Evolutionary conservation across 805 yeast genomes (phyloP).

Genomic region (Ogataea methylovora): DNA sequence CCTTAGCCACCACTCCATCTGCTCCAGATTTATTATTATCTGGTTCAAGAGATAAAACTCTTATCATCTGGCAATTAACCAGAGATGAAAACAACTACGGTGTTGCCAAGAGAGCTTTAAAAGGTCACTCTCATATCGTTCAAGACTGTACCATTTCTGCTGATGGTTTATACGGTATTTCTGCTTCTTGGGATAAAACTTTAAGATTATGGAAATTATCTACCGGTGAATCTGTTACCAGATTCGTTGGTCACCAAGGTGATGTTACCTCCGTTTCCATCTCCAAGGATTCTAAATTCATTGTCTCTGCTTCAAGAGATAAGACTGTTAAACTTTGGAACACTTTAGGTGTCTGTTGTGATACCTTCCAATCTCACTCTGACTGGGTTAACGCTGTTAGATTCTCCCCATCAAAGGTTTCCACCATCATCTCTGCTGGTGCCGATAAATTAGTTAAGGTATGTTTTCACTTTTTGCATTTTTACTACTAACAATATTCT

Average conservation of each 20-base stretch:
- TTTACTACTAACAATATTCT: not conserved
- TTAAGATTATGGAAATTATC: slow-evolving; percentile 97
- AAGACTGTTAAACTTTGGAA: slow-evolving; percentile 99
- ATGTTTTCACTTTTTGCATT: slow-evolving; percentile 39
- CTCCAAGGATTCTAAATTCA: slow-evolving; percentile 93
- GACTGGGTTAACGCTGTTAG: slow-evolving; percentile 99
- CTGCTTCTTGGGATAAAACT: slow-evolving; percentile 99
- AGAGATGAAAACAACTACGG: slow-evolving; percentile 97
- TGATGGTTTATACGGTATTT: slow-evolving; percentile 95
- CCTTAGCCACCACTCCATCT: slow-evolving; percentile 95
- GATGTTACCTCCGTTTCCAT: slow-evolving; percentile 97
- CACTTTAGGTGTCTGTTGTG: slow-evolving; percentile 94
- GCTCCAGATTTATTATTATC: slow-evolving; percentile 97
- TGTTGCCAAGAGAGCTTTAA: slow-evolving; percentile 94
- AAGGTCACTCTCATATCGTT: slow-evolving; percentile 99
- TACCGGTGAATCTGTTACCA: slow-evolving; percentile 87
- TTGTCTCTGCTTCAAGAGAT: slow-evolving; percentile 98
- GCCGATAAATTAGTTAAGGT: slow-evolving; percentile 99
- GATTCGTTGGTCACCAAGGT: slow-evolving; percentile 97
- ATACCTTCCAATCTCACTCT: slow-evolving; percentile 89
- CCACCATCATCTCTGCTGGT: slow-evolving; percentile 91
- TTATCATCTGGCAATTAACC: slow-evolving; percentile 94
- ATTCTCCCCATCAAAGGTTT: slow-evolving; percentile 79
- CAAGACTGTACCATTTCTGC: slow-evolving; percentile 96
- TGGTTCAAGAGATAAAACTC: slow-evolving; percentile 97